Conservation (phyloP, 2,329 filamentous ascomycete genomes). For the Neospermospora avenae region DNA sequence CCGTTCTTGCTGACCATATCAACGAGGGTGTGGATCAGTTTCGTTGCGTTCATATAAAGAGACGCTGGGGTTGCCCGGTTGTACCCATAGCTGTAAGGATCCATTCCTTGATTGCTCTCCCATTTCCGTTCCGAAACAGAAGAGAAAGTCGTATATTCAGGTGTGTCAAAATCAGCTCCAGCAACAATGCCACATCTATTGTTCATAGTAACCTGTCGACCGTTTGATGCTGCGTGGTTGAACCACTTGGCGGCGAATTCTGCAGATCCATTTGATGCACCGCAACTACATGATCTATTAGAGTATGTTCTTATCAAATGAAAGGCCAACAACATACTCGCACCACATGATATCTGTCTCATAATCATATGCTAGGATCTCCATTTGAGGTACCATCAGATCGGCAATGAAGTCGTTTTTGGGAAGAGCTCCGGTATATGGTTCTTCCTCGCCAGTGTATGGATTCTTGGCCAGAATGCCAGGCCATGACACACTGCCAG, state of each 20-base stretch:
- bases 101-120: slow-evolving; percentile 58
- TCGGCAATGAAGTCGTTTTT: slow-evolving; percentile 42
- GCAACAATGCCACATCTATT: slow-evolving; percentile 52
- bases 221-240: slow-evolving; percentile 38
- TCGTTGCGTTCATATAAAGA: slow-evolving; percentile 50
- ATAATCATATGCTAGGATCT: slow-evolving; percentile 42
- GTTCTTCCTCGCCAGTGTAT: slow-evolving; percentile 40
- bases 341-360: slow-evolving; percentile 49
- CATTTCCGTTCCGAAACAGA: slow-evolving; percentile 53
- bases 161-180: slow-evolving; percentile 55
- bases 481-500: slow-evolving; percentile 37
- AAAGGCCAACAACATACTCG: slow-evolving; percentile 33
- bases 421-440: slow-evolving; percentile 42
- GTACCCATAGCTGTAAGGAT: slow-evolving; percentile 57
- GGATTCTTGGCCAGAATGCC: slow-evolving; percentile 42
- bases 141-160: slow-evolving; percentile 52
- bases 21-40: slow-evolving; percentile 46
- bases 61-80: slow-evolving; percentile 50
- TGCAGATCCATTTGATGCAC: slow-evolving; percentile 42
- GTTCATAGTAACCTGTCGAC: slow-evolving; percentile 53
- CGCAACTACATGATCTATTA: slow-evolving; percentile 25
- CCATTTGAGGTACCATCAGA: slow-evolving; percentile 46
- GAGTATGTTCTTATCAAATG: neutral
- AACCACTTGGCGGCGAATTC: slow-evolving; percentile 43
- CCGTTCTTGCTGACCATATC: slow-evolving; percentile 55